Base-by-base conservation (phyloP, 768 basidiomycete species). In the Boletus sp. region DNA sequence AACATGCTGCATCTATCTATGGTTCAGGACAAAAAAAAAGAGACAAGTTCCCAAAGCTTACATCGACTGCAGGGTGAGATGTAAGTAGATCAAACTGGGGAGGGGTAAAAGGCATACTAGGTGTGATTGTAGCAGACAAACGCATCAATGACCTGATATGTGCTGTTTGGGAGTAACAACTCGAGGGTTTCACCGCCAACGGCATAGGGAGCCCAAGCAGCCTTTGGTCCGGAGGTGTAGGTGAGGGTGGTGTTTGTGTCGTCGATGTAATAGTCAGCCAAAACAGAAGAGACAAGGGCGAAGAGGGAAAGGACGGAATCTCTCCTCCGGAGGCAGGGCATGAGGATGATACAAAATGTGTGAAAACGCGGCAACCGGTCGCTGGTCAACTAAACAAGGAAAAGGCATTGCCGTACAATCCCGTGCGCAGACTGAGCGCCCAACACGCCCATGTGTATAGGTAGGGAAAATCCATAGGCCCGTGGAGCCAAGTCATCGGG, bases 61-160 rank as follows among this genome's bases (percentile, higher is more conserved):
- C 67, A 67, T 58, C 56, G 62, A 52, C 66, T 68, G 32, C 15
- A 24, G 18, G n/a, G 20, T 14, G 35, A 51, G 28, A 52, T 40
- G 33, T 60, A 41, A 59, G 54, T 18, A 35, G 4, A 28, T 10
- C 17, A 46, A 24, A 47, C n/a, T 18, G 8, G 12, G n/a, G 24
- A 37, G 20, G 37, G 17, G 9, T 11, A 44, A 32, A 42, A 3
- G 5, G 41, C 59, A 24, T 59, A 68, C 67, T 63, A 68, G 52
- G 66, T 65, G n/a, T 67, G 60, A 28, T 68, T 67, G 30, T 53
- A 67, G 54, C 67, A 68, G 40, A 62, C 57, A 32, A 45, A 67
- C 3, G 66, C 47, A 55, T 68, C 64, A 18, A 68, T 58, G 4
- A 41, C 50, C 32, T 58, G 57, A 47, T 65, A 61, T 0, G 67